These are phyloP conservation scores for Pseudocercospora cruenta DNA, from an alignment of 2,329 filamentous ascomycete species.

Conservation along the genomic window DNA sequence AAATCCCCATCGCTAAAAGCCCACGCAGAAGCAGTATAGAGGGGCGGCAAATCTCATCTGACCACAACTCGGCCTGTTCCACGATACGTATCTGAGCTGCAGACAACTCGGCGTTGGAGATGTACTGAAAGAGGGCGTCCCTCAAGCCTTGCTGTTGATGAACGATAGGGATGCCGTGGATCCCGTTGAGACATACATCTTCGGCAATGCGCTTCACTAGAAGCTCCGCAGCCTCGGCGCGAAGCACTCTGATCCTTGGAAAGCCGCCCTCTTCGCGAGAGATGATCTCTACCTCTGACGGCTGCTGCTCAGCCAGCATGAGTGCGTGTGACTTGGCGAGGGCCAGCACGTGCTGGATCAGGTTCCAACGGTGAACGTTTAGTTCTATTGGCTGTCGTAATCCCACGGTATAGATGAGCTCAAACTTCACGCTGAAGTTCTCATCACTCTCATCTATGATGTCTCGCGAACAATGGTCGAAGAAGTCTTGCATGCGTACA, in stretches of 20 bases:
- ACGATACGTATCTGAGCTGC: constrained; percentile 15
- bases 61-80: constrained; percentile 24
- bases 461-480: constrained; percentile 58
- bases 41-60: constrained; percentile 30
- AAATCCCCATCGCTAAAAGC: constrained; percentile 62
- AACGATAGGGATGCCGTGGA: constrained; percentile 17
- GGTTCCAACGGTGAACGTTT: constrained; percentile 46
- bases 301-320: constrained; percentile 12
- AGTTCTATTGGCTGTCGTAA: constrained; percentile 45
- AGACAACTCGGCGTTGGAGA: constrained; percentile 23
- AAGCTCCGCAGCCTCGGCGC: constrained; percentile 45
- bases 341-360: constrained; percentile 42
- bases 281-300: constrained; percentile 24
- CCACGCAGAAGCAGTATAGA: constrained; percentile 64
- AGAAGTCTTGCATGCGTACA: constrained; percentile 55
- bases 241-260: constrained; percentile 62
- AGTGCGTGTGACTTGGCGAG: constrained; percentile 27
- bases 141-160: constrained; percentile 20
- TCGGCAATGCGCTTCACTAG: constrained; percentile 43
- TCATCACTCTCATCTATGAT: constrained; percentile 65
- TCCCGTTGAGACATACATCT: constrained; percentile 39
- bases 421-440: constrained; percentile 46
- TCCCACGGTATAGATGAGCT: constrained; percentile 51
- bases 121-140: constrained; percentile 25
- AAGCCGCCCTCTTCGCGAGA: constrained; percentile 41